Conservation (phyloP, 106 monocot species). For the Alisma plantagoaquatica region DNA sequence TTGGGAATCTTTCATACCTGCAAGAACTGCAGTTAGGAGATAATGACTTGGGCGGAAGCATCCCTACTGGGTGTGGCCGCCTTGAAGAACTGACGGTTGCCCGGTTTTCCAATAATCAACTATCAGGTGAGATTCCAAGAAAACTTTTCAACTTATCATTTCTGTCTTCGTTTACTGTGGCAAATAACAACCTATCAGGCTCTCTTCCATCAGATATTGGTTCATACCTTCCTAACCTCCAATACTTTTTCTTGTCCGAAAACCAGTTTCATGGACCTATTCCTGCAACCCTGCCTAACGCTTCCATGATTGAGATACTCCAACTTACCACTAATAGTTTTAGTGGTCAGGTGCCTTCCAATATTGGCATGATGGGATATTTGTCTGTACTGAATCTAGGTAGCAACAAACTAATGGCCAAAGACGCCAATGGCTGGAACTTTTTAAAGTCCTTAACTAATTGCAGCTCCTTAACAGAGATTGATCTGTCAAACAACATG, state of each 20-base stretch:
- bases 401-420: background rate
- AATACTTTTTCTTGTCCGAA: background rate
- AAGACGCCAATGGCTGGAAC: background rate
- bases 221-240: background rate
- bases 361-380: background rate
- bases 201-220: background rate
- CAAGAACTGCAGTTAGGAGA: background rate
- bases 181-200: background rate
- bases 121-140: conserved; percentile 11
- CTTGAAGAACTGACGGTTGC: background rate
- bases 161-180: background rate
- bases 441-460: background rate
- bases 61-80: conserved; percentile 7
- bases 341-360: background rate
- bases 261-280: background rate
- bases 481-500: background rate
- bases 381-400: background rate
- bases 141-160: background rate
- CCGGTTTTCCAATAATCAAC: background rate
- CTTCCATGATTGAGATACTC: background rate
- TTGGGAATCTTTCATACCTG: conserved; percentile 6
- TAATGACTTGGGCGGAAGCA: conserved; percentile 9
- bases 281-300: background rate
- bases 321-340: background rate
- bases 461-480: background rate